Percentiles rank a stretch among this genome's conserved stretches.
Evolutionary conservation across 495 filamentous ascomycete genomes (phyloP).

Genomic region (Tuber umbilicatum): DNA sequence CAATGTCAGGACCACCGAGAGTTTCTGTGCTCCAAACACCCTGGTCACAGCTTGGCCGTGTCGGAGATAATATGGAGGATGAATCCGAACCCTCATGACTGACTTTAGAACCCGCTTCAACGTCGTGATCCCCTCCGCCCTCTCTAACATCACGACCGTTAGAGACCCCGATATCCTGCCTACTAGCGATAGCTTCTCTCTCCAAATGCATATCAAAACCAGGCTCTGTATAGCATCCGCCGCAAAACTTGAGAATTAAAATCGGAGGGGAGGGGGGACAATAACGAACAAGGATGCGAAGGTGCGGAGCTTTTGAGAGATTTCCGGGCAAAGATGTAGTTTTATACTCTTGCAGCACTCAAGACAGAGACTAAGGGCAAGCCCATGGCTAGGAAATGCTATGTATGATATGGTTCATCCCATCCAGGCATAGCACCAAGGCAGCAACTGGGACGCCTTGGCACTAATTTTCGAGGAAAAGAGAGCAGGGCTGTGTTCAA

Average conservation of each 20-base stretch:
- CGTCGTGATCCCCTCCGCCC: slow-evolving; percentile 10
- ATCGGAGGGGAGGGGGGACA: background rate
- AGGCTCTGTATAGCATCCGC: background rate
- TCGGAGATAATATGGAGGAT: slow-evolving; percentile 6
- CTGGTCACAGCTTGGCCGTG: slow-evolving; percentile 17
- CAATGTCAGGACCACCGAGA: slow-evolving; percentile 17
- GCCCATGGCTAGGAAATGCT: background rate
- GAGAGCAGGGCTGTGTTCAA: no score
- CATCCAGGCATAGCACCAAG: no score
- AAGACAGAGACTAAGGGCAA: background rate
- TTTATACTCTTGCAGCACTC: background rate
- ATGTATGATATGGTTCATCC: no score
- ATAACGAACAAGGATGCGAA: slow-evolving; percentile 5
- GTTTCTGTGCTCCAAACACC: slow-evolving; percentile 17
- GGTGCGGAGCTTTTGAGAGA: background rate
- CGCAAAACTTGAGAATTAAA: background rate
- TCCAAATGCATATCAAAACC: background rate
- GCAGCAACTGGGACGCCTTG: no score
- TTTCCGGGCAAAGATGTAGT: background rate
- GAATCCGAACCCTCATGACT: background rate
- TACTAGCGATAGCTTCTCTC: background rate
- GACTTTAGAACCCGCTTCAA: slow-evolving; percentile 14
- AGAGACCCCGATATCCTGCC: background rate
- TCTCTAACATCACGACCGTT: slow-evolving; percentile 5
- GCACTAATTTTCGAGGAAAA: no score